phyloP scores from a whole-genome alignment of 208 protist species.

The Herpetomonas samuelpessoai region DNA sequence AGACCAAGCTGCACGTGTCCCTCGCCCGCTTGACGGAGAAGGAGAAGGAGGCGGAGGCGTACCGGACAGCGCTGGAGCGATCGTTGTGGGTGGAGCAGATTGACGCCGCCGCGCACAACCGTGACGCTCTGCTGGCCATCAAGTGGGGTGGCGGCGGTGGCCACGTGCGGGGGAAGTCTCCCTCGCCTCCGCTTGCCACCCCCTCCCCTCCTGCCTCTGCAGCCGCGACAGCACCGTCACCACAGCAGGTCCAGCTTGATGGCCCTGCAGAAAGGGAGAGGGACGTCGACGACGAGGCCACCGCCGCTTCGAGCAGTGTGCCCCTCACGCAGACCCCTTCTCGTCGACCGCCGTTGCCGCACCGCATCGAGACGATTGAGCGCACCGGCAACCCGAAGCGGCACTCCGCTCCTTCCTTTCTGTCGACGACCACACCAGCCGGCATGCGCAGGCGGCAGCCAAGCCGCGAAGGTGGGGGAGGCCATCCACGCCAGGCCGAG shows the following conservation, averaged over 20 bases:
- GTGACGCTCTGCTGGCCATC: neutral
- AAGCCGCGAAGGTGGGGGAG: neutral
- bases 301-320: neutral
- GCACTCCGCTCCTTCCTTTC: no score
- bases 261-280: neutral
- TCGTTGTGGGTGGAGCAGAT: slow-evolving; percentile 28
- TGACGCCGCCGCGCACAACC: slow-evolving; percentile 7
- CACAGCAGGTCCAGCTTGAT: neutral
- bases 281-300: neutral
- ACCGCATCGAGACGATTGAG: slow-evolving; percentile 20
- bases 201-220: no score
- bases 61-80: slow-evolving; percentile 41
- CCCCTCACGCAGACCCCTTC: neutral
- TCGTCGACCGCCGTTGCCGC: neutral
- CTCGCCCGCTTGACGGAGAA: slow-evolving; percentile 26
- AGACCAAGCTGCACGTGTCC: slow-evolving; percentile 22
- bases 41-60: slow-evolving; percentile 50
- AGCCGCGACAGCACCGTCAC: neutral
- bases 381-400: slow-evolving; percentile 10
- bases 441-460: neutral
- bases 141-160: neutral
- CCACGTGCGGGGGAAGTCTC: neutral
- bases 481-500: neutral
- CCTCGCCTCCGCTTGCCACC: no score
- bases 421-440: no score